These are phyloP conservation scores for Tolypocladium guangdongense DNA, from an alignment of 2,329 filamentous ascomycete genomes.

Conservation along the genomic window DNA sequence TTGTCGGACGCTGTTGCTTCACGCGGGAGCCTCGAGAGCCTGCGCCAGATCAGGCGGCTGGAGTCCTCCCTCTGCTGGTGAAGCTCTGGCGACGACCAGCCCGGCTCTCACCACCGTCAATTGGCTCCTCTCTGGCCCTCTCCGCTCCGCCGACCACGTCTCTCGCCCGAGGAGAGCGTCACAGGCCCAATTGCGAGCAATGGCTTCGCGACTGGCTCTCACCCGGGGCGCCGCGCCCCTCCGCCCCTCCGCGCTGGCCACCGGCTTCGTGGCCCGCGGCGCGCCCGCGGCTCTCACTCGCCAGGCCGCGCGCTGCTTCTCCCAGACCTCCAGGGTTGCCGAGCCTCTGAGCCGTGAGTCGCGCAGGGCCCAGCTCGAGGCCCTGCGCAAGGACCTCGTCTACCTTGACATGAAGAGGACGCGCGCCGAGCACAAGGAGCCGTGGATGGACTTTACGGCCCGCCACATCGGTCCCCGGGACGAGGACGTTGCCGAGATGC, in stretches of 20 bases:
- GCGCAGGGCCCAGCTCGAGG: slow-evolving; percentile 5
- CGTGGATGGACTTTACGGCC: slow-evolving; percentile 47
- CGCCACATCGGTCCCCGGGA: slow-evolving; percentile 81
- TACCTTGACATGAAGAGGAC: slow-evolving; percentile 13
- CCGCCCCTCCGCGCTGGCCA: slow-evolving; percentile 7
- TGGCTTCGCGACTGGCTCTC: slow-evolving; percentile 16
- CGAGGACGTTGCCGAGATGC: slow-evolving; percentile 63
- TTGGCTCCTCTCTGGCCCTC: not conserved
- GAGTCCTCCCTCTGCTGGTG: not conserved
- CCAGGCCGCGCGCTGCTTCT: slow-evolving; percentile 6
- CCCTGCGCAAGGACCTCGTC: slow-evolving; percentile 10
- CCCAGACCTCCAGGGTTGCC: slow-evolving; percentile 6
- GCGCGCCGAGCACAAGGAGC: slow-evolving; percentile 8
- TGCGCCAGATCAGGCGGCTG: not conserved
- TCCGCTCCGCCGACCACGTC: not conserved
- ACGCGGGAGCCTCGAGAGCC: not conserved
- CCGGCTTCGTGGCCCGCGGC: slow-evolving; percentile 3
- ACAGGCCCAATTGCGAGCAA: slow-evolving; percentile 2
- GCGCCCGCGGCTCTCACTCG: not conserved
- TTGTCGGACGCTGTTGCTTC: not conserved
- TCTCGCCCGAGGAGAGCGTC: not conserved
- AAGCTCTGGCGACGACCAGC: not conserved
- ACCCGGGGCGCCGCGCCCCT: slow-evolving; percentile 10
- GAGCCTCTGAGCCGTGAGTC: slow-evolving; percentile 1
- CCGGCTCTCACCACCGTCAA: not conserved